Conservation (phyloP, 306 rosid genomes). For the Hippophae tibetana region DNA sequence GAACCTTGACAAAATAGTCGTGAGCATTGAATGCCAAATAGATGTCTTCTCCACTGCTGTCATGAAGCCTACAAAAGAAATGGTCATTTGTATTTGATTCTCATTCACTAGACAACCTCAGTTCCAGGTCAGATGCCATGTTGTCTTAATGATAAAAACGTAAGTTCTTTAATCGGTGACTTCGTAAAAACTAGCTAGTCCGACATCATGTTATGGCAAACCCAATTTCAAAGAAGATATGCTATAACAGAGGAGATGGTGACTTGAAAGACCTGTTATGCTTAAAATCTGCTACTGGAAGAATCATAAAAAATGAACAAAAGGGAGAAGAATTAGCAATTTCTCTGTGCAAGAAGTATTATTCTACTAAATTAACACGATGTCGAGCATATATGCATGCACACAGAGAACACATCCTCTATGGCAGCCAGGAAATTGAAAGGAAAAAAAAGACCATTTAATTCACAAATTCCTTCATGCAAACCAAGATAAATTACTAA, state of each 20-base stretch:
- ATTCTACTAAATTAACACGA: too few relatives aligned
- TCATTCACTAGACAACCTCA: not conserved
- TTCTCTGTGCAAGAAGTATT: too few relatives aligned
- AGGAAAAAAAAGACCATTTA: not conserved
- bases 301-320: too few relatives aligned
- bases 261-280: too few relatives aligned
- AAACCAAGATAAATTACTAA: not conserved
- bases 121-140: not conserved
- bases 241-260: too few relatives aligned
- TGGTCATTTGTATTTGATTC: not conserved
- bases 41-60: conserved; percentile 55
- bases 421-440: not conserved
- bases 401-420: not conserved
- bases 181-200: too few relatives aligned
- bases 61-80: conserved; percentile 61
- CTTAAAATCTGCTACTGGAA: too few relatives aligned
- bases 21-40: conserved; percentile 92
- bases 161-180: not conserved
- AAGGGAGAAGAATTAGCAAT: too few relatives aligned
- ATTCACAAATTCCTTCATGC: not conserved
- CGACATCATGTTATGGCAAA: too few relatives aligned
- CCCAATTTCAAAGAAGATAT: too few relatives aligned
- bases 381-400: not conserved
- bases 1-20: conserved; percentile 40
- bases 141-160: not conserved